phyloP scores from a whole-genome alignment of 257 asterid genomes.

The Mentha longifolia region DNA sequence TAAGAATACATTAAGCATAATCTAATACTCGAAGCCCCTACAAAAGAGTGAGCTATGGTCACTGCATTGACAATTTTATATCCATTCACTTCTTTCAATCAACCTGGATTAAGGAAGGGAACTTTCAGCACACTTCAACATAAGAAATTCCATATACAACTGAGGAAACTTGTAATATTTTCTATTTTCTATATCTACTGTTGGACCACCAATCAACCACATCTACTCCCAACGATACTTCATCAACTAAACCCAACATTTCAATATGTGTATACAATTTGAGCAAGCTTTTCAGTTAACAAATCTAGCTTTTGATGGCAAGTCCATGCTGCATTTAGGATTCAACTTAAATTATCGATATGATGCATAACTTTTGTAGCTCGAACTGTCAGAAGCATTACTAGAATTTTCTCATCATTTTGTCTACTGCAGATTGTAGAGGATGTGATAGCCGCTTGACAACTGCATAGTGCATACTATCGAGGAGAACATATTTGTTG shows the following conservation, averaged over 20 bases:
- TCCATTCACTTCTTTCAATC: conserved; percentile 6
- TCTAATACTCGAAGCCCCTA: neutral
- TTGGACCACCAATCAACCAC: no score
- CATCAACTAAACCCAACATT: conserved; percentile 15
- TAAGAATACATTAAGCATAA: conserved; percentile 22
- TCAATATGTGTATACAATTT: neutral
- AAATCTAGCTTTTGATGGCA: conserved; percentile 1
- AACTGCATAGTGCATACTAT: conserved; percentile 17
- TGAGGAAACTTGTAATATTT: neutral
- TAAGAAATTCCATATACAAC: conserved; percentile 22
- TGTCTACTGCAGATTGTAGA: conserved; percentile 18
- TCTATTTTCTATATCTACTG: no score
- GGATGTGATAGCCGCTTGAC: conserved; percentile 7
- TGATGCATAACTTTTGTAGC: conserved; percentile 1
- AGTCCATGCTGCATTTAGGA: neutral
- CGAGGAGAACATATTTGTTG: conserved; percentile 19
- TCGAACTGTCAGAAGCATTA: neutral
- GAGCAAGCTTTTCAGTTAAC: neutral
- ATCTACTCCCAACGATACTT: conserved; percentile 12
- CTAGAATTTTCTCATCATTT: conserved; percentile 13
- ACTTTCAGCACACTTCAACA: conserved; percentile 10
- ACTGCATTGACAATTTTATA: conserved; percentile 3
- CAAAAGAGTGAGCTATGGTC: neutral
- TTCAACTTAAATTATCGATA: conserved; percentile 9
- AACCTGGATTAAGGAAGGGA: conserved; percentile 14